Evolutionary conservation across 2,329 filamentous ascomycete species (phyloP).

Genomic region (Emmonsiellopsis sp.): DNA sequence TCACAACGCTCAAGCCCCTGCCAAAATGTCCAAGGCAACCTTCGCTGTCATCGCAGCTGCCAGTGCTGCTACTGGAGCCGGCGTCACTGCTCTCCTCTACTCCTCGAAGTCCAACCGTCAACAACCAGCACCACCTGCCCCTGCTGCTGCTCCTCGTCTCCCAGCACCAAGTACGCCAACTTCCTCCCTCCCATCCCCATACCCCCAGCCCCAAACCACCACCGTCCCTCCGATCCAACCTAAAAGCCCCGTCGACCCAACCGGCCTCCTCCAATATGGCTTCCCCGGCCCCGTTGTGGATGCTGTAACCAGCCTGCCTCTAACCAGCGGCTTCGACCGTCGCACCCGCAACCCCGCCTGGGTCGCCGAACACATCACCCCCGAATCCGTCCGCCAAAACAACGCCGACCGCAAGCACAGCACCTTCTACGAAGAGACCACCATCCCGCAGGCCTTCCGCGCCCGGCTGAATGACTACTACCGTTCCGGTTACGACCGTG

Average conservation of each 20-base stretch:
- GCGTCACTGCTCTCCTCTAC: constrained; percentile 59
- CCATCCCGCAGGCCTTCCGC: constrained; percentile 77
- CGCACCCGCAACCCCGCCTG: constrained; percentile 85
- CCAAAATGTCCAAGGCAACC: constrained; percentile 67
- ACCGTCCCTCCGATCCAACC: constrained; percentile 21
- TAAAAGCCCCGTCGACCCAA: constrained; percentile 55
- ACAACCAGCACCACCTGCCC: constrained; percentile 27
- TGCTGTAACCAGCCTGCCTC: constrained; percentile 63
- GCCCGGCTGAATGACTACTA: constrained; percentile 89
- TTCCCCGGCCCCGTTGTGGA: constrained; percentile 89
- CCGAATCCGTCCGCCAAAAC: constrained; percentile 64
- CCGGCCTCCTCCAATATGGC: constrained; percentile 73
- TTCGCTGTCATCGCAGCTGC: constrained; percentile 66
- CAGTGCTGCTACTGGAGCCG: constrained; percentile 67
- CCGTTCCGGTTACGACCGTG: constrained; percentile 87
- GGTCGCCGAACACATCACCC: constrained; percentile 95
- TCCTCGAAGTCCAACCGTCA: constrained; percentile 49
- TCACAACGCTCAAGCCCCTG: neutral
- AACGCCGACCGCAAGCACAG: constrained; percentile 79
- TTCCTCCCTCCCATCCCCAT: constrained; percentile 13
- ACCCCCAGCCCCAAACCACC: constrained; percentile 17
- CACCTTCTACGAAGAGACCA: constrained; percentile 69
- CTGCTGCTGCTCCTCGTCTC: constrained; percentile 23
- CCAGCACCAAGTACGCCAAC: constrained; percentile 18
- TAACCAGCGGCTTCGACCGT: constrained; percentile 85